Evolutionary conservation across 768 basidiomycete genomes (phyloP), one percentile per base, ranked within the genome.

Genomic region (Crucibulum laeve): DNA sequence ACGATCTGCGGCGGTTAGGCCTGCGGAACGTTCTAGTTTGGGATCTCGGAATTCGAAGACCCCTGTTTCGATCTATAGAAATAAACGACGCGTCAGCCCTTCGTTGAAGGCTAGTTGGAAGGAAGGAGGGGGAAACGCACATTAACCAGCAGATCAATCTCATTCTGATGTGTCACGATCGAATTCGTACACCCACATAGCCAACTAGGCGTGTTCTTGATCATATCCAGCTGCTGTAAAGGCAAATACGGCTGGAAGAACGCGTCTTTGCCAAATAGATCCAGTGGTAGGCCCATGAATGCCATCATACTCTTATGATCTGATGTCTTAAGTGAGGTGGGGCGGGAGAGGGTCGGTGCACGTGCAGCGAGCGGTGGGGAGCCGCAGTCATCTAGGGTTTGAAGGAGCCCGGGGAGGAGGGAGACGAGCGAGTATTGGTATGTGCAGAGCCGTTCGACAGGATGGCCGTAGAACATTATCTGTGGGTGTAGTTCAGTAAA

Each of bases 201-300:
- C 86, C 89, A 99, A 51, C 85, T 84, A 26, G 75, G 70, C 5
- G 87, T 86, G 23, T 84, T 80, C 54, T 77, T 82, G 23, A 96
- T 64, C 64, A 91, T 80, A 48, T 97, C 94, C 4, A 96, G 70
- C 64, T 99, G 94, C 61, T 99, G 96, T 2, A 99, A 63, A 0
- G 96, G 95, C 10, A 98, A 69, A 60, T 98, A 99, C 1, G 96
- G 96, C 60, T 99, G 96, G 68, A 99, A 99, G 68, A 98, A 94
- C 3, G 92, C 78, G 52, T 92, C 89, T 84, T 91, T n/a, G n/a
- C n/a, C n/a, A n/a, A n/a, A 96, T n/a, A 94, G 62, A 58, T 95
- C 88, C 14, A 97, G 69, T 5, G 93, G 96, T n/a, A 99, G 64
- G 17, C 96, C 96, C 57, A 92, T 78, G 60, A 91, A 99, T 11